Conservation (phyloP, 2,329 filamentous ascomycete genomes). For the Diaporthe amygdali region DNA sequence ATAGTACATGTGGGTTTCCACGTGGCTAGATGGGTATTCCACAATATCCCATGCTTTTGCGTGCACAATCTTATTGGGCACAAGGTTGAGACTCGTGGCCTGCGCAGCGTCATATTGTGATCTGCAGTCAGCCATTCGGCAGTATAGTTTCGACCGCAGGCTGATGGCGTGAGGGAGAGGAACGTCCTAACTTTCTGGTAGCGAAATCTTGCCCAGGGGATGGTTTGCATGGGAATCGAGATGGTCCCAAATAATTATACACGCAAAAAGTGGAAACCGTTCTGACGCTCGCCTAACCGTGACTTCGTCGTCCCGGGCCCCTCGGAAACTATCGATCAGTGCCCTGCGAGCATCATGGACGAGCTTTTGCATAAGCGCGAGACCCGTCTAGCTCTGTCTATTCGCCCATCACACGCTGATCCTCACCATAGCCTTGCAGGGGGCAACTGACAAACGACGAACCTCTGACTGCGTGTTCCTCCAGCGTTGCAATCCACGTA, state of each 20-base stretch:
- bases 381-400: not conserved
- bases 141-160: not conserved
- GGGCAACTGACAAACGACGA: not conserved
- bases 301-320: not conserved
- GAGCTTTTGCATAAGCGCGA: slow-evolving; percentile 2
- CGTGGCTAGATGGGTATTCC: not conserved
- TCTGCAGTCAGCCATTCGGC: not conserved
- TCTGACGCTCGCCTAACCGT: slow-evolving; percentile 4
- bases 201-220: not conserved
- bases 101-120: not conserved
- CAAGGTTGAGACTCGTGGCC: not conserved
- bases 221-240: not conserved
- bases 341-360: not conserved
- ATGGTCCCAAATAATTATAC: not conserved
- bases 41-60: not conserved
- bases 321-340: not conserved
- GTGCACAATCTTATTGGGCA: not conserved
- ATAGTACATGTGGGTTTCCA: not conserved
- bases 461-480: not conserved
- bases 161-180: not conserved
- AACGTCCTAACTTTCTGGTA: not conserved
- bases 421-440: not conserved
- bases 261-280: not conserved
- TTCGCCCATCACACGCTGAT: not conserved
- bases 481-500: not conserved